These are phyloP conservation scores for Penicillium daleae DNA, from an alignment of 495 filamentous ascomycete genomes.

Conservation along the genomic window DNA sequence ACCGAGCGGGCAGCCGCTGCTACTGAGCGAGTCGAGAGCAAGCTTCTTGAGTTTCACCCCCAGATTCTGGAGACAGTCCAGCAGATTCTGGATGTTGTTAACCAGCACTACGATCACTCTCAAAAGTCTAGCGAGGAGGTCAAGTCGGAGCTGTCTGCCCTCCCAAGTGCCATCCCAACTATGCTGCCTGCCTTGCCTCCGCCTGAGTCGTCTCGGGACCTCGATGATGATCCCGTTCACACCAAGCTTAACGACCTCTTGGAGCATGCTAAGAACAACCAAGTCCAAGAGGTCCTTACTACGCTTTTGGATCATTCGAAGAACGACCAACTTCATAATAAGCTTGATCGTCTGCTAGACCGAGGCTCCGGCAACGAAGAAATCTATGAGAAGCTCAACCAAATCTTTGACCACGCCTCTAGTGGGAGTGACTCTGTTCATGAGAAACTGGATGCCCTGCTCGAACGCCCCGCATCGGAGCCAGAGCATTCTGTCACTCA, in stretches of 20 bases:
- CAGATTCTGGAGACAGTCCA: conserved; percentile 81
- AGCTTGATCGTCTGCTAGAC: conserved; percentile 62
- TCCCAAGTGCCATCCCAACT: conserved; percentile 53
- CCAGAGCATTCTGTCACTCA: conserved; percentile 55
- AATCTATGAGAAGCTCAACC: conserved; percentile 48
- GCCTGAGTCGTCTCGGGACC: conserved; percentile 56
- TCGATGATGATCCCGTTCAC: conserved; percentile 64
- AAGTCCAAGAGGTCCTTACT: conserved; percentile 81
- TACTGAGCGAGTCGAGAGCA: conserved; percentile 74
- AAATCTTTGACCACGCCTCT: conserved; percentile 65
- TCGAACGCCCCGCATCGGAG: conserved; percentile 38
- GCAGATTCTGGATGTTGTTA: conserved; percentile 78
- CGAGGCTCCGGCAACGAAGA: conserved; percentile 58
- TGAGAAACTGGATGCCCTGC: conserved; percentile 58
- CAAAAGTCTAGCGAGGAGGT: conserved; percentile 56
- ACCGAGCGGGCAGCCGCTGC: conserved; percentile 69
- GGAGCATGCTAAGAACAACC: conserved; percentile 54
- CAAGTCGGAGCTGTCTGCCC: conserved; percentile 54
- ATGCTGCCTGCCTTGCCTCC: conserved; percentile 53
- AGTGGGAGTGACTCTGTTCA: conserved; percentile 70
- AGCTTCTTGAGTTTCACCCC: conserved; percentile 79
- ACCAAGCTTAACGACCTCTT: conserved; percentile 87
- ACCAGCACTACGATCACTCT: conserved; percentile 75
- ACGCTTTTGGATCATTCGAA: conserved; percentile 68
- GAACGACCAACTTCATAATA: conserved; percentile 45